phyloP scores from a whole-genome alignment of 2,329 filamentous ascomycete genomes.

The Paraphaeosphaeria minitans region DNA sequence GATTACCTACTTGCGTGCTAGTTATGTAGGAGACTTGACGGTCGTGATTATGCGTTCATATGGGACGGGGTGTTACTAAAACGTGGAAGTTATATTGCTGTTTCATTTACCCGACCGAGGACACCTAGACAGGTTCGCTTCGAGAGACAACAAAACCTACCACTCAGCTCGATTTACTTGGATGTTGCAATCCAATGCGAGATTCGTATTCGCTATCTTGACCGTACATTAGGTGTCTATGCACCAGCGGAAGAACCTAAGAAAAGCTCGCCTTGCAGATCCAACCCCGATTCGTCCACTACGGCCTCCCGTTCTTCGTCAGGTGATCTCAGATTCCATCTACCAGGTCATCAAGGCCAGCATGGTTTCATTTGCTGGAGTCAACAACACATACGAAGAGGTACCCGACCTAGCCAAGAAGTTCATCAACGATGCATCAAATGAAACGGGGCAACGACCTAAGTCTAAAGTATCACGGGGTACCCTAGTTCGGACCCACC shows the following conservation, averaged over 20 bases:
- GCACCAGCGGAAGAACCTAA: not conserved
- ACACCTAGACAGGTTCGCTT: conserved; percentile 24
- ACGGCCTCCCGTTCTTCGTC: not conserved
- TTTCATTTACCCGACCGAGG: conserved; percentile 31
- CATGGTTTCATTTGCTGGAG: conserved; percentile 16
- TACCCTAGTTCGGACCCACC: conserved; percentile 20
- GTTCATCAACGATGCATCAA: conserved; percentile 14
- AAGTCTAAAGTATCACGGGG: conserved; percentile 15
- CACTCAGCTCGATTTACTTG: not conserved
- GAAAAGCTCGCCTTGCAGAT: not conserved
- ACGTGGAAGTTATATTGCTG: conserved; percentile 23
- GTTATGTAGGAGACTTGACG: too few relatives aligned
- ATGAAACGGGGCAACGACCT: conserved; percentile 10
- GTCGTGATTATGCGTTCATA: not conserved
- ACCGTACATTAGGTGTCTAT: not conserved
- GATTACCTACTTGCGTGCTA: too few relatives aligned
- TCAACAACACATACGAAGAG: conserved; percentile 28
- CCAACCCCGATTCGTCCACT: not conserved
- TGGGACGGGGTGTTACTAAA: not conserved
- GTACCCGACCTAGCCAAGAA: conserved; percentile 23
- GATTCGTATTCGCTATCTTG: conserved; percentile 1
- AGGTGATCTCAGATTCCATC: not conserved
- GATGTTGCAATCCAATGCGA: conserved; percentile 6
- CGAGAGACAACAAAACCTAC: conserved; percentile 9
- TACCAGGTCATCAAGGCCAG: not conserved